phyloP scores from a whole-genome alignment of 352 stramenopile genomes.

The Pythium vanterpoolii region DNA sequence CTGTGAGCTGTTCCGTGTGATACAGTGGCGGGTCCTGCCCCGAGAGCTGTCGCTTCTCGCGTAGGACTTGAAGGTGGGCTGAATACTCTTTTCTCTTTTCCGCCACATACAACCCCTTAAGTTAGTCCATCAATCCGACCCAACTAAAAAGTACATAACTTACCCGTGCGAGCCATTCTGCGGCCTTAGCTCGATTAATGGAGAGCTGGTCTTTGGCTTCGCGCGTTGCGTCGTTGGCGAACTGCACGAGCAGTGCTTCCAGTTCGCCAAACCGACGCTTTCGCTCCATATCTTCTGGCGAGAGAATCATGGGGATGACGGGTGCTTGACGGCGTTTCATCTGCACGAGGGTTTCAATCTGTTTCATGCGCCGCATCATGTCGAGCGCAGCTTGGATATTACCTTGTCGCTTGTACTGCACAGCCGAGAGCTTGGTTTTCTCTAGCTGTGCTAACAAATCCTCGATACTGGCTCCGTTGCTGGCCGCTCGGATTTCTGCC shows the following conservation, averaged over 20 bases:
- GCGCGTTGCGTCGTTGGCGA: constrained; percentile 49
- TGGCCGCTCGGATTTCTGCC: background rate
- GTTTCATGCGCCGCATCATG: constrained; percentile 64
- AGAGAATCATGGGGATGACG: background rate
- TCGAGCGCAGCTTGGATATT: constrained; percentile 57
- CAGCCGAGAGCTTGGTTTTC: constrained; percentile 35
- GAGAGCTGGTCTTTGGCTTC: constrained; percentile 52
- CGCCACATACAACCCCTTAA: background rate
- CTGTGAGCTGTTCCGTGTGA: constrained; percentile 33
- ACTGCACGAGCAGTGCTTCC: constrained; percentile 61
- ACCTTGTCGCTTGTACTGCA: constrained; percentile 55
- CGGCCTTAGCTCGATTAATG: constrained; percentile 43
- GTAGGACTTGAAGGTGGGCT: constrained; percentile 43
- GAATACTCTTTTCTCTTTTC: constrained; percentile 60
- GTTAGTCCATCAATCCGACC: background rate
- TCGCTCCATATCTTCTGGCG: constrained; percentile 17
- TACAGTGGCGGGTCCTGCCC: constrained; percentile 49
- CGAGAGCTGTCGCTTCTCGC: constrained; percentile 42
- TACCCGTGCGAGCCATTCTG: constrained; percentile 59
- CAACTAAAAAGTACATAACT: background rate
- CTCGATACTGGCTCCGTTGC: constrained; percentile 14
- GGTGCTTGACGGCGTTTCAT: constrained; percentile 33
- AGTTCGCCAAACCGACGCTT: constrained; percentile 49
- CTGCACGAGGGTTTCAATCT: constrained; percentile 59
- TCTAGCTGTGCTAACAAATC: constrained; percentile 45